These are phyloP conservation scores for Solanum arcanum DNA, from an alignment of 257 asterid genomes.

Conservation along the genomic window DNA sequence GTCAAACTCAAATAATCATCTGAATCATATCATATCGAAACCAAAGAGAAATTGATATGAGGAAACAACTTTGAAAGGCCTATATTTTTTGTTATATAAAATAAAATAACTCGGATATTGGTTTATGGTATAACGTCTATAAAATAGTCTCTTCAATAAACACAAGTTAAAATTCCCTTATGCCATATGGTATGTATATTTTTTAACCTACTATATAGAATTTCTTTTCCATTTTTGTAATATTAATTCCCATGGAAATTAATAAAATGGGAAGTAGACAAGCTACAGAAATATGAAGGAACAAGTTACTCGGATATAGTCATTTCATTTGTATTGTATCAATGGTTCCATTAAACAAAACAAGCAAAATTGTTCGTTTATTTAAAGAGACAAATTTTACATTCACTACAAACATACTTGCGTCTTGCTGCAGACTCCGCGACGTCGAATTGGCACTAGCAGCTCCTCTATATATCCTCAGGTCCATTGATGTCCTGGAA, in stretches of 20 bases:
- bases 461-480: not conserved
- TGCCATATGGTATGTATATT: too few species aligned
- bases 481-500: not conserved
- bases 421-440: not conserved
- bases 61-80: not conserved
- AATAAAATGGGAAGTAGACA: not conserved
- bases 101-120: not conserved
- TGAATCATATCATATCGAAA: not conserved
- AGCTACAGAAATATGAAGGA: not conserved
- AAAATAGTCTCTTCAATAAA: not conserved
- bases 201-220: not conserved
- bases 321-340: not conserved
- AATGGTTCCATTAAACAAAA: not conserved
- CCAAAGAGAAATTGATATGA: not conserved
- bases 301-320: not conserved
- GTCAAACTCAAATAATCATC: too few species aligned
- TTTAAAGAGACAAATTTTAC: not conserved
- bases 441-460: not conserved
- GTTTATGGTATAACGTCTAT: not conserved
- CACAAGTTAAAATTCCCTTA: not conserved
- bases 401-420: not conserved
- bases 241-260: not conserved
- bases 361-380: not conserved
- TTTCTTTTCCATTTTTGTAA: not conserved
- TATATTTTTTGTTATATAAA: not conserved